Conservation (phyloP, 2,329 filamentous ascomycete species). For the Stemphylium vesicarium region DNA sequence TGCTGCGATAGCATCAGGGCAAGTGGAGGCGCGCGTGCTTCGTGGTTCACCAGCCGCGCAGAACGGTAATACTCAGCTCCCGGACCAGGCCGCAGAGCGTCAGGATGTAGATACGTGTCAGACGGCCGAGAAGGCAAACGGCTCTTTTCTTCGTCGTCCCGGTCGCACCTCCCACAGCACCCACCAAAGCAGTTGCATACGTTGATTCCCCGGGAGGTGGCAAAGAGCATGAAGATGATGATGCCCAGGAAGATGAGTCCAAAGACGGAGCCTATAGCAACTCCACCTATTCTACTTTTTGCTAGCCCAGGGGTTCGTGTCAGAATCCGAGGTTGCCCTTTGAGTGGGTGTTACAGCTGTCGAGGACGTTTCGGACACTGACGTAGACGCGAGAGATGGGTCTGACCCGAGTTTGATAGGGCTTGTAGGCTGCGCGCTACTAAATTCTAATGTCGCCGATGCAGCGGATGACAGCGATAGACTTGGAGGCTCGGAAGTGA, state of each 20-base stretch:
- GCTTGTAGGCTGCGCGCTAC: too few species aligned
- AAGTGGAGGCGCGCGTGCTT: not conserved
- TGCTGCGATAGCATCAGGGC: not conserved
- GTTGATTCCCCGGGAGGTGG: conserved; percentile 9
- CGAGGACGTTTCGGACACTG: not conserved
- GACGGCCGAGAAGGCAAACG: conserved; percentile 1
- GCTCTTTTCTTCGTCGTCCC: not conserved
- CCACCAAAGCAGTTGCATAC: conserved; percentile 13
- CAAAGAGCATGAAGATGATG: not conserved
- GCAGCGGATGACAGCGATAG: too few species aligned
- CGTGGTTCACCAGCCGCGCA: not conserved
- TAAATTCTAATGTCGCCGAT: too few species aligned
- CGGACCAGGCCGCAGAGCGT: not conserved
- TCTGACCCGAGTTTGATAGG: not conserved
- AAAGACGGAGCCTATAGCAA: conserved; percentile 4
- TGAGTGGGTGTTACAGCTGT: not conserved
- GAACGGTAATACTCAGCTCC: not conserved
- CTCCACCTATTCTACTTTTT: not conserved
- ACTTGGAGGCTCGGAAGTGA: too few species aligned
- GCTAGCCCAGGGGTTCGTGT: not conserved
- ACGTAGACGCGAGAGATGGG: not conserved
- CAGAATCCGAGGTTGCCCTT: not conserved
- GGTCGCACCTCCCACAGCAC: not conserved
- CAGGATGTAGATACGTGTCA: not conserved
- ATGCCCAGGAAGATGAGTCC: conserved; percentile 7